phyloP scores from a whole-genome alignment of 83 land plant genomes.

The Thuja plicata region DNA sequence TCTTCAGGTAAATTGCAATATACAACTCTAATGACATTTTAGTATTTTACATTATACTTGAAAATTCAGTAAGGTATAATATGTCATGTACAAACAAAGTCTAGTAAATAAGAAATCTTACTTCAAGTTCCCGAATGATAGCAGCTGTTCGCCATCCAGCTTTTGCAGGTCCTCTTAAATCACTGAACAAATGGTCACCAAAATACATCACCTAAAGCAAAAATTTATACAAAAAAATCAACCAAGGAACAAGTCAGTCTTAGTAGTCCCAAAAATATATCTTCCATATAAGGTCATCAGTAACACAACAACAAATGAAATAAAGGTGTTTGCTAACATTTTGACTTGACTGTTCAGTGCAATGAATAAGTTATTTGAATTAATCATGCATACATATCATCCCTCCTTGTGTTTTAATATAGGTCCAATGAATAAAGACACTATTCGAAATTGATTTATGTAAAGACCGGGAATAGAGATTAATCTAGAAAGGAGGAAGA shows the following conservation, averaged over 20 bases:
- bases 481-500: too few relatives aligned
- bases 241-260: not conserved
- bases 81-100: not conserved
- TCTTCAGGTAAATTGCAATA: not conserved
- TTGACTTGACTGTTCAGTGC: not conserved
- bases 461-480: too few relatives aligned
- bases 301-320: not conserved
- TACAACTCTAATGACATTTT: not conserved
- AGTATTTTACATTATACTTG: not conserved
- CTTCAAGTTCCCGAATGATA: constrained; percentile 93
- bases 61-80: not conserved
- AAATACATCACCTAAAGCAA: constrained; percentile 82
- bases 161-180: constrained; percentile 93
- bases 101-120: constrained; percentile 19
- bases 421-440: too few relatives aligned
- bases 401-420: too few relatives aligned
- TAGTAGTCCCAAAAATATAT: not conserved
- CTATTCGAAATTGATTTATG: too few relatives aligned
- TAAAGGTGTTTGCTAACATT: not conserved
- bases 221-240: not conserved
- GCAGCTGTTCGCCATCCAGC: constrained; percentile 99
- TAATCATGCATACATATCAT: too few relatives aligned
- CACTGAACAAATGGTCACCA: constrained; percentile 98
- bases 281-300: not conserved
- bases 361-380: not conserved